phyloP scores from a whole-genome alignment of 2,329 filamentous ascomycete genomes.

The Botrytis pseudocinerea region DNA sequence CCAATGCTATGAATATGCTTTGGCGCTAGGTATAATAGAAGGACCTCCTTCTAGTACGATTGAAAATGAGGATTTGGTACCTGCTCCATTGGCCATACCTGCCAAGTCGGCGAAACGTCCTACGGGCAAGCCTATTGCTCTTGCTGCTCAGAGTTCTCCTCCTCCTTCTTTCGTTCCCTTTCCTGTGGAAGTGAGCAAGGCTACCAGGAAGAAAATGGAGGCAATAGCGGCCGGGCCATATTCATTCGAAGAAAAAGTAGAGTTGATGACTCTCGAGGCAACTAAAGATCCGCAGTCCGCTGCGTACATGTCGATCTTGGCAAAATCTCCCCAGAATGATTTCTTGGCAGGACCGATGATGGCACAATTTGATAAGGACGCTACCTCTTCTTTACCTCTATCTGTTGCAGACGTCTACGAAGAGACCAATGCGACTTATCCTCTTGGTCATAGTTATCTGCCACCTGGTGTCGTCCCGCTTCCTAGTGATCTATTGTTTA shows the following conservation, averaged over 20 bases:
- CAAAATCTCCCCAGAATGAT: background rate
- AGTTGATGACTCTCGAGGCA: background rate
- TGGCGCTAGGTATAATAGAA: background rate
- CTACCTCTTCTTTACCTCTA: background rate
- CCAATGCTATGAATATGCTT: background rate
- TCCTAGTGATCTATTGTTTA: constrained; percentile 4
- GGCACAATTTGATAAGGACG: background rate
- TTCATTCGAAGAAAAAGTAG: background rate
- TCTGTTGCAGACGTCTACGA: background rate
- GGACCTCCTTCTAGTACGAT: background rate
- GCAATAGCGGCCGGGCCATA: background rate
- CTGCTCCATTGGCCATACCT: background rate
- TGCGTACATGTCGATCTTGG: background rate
- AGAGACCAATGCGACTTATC: background rate
- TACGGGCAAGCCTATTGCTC: background rate
- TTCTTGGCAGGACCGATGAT: background rate
- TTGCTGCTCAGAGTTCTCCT: background rate
- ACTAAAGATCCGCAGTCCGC: background rate
- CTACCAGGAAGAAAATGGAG: background rate
- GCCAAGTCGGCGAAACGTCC: background rate
- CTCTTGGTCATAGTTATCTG: constrained; percentile 14
- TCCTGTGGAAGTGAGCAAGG: too few relatives aligned
- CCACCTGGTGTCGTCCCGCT: background rate
- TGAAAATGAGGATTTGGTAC: background rate
- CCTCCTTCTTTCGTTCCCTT: background rate